Evolutionary conservation across 805 yeast species (phyloP), one percentile per base, ranked within the genome.

Genomic region (Lachancea nothofagi): DNA sequence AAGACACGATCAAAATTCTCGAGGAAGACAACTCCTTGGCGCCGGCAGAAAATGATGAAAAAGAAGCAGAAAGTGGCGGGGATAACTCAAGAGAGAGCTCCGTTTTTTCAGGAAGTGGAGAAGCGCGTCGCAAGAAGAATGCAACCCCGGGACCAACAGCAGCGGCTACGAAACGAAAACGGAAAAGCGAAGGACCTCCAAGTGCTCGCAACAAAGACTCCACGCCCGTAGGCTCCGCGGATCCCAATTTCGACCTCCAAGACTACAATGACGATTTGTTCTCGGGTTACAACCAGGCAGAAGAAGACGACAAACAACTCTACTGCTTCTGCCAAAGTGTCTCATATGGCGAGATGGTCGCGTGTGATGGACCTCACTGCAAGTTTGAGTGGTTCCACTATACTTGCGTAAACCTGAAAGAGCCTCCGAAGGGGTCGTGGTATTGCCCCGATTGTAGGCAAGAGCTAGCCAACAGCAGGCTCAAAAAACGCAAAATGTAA

Each of bases 261-360:
- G 64, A 59, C 28, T 38, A 54, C 10, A 62, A 57, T 25, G 65
- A 58, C n/a, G 64, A 62, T 22, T 38, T 62, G n/a, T 59, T 64
- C 31, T 51, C 67, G 1, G 60, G 62, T 22, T 45, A 39, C 34
- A 48, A 51, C 42, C 54, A 56, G 21, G 62, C 57, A 23, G 71
- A 69, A 20, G 80, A 74, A 36, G 84, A 79, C 42, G 87, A 80
- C 45, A 79, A 77, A 42, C 81, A 77, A 36, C 50, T 77, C 38
- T 90, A 90, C 60, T 90, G 98, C 61, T 83, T 84, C 65, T 90
- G 98, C 57, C 94, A 87, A 56, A 87, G 89, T 50, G 94, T 84
- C 0, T 88, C 97, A 0, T 86, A 82, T 63, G 98, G 98, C 18
- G 86, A 81, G 53, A 90, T 90, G 98, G 86, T 90, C 49, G 97